Evolutionary conservation across 2,329 filamentous ascomycete genomes (phyloP), one percentile per base, ranked within the genome.

Genomic region (Bipolaris bicolor): DNA sequence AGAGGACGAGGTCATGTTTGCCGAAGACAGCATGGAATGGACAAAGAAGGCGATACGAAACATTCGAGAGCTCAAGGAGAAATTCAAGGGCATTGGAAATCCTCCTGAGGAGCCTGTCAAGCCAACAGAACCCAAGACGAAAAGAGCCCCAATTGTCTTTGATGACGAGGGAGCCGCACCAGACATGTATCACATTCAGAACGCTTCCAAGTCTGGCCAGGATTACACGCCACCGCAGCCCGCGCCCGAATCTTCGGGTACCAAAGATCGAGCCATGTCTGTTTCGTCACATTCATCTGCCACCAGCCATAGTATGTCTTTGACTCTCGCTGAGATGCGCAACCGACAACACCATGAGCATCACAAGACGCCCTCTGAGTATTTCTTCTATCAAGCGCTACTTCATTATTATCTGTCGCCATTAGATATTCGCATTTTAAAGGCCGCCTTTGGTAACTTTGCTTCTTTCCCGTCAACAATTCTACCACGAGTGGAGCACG

Each of bases 1-100:
- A 63, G 92, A 97, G 74, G 95, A 99, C 71, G 91, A 97, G 77
- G 80, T 95, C 33, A 85, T 97, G 75, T 99, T 96, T 77, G 93
- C 87, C 6, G 92, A 97, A 69, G 93, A 97, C 61, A 89, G 88
- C n/a, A 67, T 73, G 29, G 91, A 94, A 65, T 98, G 93, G 93
- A 91, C 91, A 1, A 87, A 88, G 65, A 94, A 91, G 74, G 95
- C 95, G 3, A 86, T 97, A 55, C 83, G 85, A 52, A 83, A 88
- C 29, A 88, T 98, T 47, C 83, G 83, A 5, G 86, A 90, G 16
- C 86, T 89, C 0, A 96, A 91, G 76, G 90, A 95, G 61, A 93
- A 88, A 72, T 71, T 91, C 1, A 82, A 81, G 51, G 88, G 86
- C 0, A 87, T 91, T 58, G 88, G 88, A 1, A 86, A 90, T 64